Evolutionary conservation across 129 eudicot species (phyloP).

Genomic region (Calendula officinalis): DNA sequence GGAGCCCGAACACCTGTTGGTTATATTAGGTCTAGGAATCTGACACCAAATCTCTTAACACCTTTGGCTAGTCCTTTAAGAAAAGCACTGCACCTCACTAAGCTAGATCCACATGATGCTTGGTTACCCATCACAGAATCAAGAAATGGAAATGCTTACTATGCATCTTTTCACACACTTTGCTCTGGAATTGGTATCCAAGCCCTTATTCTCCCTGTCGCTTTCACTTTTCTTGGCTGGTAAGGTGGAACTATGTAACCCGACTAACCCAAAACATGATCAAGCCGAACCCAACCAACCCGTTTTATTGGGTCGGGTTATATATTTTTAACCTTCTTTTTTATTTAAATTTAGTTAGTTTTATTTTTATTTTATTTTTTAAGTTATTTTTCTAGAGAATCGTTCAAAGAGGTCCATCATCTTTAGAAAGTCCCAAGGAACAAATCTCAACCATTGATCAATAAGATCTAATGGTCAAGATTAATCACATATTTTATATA

Average conservation of each 20-base stretch:
- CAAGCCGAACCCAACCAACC: no score
- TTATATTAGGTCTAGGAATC: conserved; percentile 30
- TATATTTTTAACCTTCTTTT: no score
- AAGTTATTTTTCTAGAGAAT: no score
- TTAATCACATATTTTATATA: no score
- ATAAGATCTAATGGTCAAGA: no score
- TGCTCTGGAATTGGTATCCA: conserved; percentile 53
- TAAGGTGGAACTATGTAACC: conserved; percentile 26
- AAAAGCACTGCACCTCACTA: conserved; percentile 39
- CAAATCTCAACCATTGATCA: no score
- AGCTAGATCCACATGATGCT: conserved; percentile 50
- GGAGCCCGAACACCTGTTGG: conserved; percentile 21
- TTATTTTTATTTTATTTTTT: no score
- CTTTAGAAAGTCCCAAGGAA: no score
- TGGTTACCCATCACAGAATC: conserved; percentile 60
- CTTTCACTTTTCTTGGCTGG: conserved; percentile 62
- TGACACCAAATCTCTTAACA: conserved; percentile 42
- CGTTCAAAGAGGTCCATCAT: no score
- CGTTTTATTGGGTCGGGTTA: no score
- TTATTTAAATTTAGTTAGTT: no score
- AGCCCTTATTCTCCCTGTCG: conserved; percentile 50
- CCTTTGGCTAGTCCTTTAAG: conserved; percentile 53
- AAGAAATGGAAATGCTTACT: conserved; percentile 47
- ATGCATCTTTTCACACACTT: conserved; percentile 49
- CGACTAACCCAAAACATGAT: no score